phyloP scores from a whole-genome alignment of 768 basidiomycete genomes.

The Podaxis mareebaensis region DNA sequence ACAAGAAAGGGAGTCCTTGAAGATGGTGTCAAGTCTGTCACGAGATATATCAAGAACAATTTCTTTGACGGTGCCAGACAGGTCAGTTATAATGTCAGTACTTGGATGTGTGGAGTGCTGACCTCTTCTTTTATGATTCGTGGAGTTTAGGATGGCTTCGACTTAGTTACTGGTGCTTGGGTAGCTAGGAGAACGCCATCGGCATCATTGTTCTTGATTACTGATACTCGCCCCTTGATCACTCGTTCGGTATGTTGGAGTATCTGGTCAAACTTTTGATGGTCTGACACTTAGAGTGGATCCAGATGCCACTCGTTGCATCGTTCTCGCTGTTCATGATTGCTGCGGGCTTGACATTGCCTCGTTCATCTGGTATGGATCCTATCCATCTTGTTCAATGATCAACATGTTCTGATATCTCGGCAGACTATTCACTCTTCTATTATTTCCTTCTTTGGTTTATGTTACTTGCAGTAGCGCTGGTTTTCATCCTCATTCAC shows the following conservation, averaged over 20 bases:
- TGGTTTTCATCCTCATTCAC: constrained; percentile 75
- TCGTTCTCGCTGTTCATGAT: constrained; percentile 88
- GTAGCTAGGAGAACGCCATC: constrained; percentile 75
- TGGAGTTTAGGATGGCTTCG: constrained; percentile 80
- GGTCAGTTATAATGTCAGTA: constrained; percentile 35
- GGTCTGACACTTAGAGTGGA: constrained; percentile 10
- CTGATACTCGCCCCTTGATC: constrained; percentile 79
- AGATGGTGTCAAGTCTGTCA: constrained; percentile 82
- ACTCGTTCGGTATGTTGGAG: constrained; percentile 71
- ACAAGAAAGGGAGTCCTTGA: constrained; percentile 78
- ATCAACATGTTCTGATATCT: constrained; percentile 8
- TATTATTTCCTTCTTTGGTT: constrained; percentile 89
- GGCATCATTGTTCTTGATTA: constrained; percentile 67
- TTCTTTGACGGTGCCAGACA: constrained; percentile 94
- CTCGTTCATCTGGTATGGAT: constrained; percentile 78
- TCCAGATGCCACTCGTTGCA: constrained; percentile 80
- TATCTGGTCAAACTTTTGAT: background rate
- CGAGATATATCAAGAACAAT: constrained; percentile 94
- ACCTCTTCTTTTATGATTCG: constrained; percentile 3
- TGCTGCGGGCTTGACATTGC: constrained; percentile 80
- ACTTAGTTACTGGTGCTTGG: constrained; percentile 92
- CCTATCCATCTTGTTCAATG: background rate
- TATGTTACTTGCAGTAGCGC: constrained; percentile 56
- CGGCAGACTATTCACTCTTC: constrained; percentile 78
- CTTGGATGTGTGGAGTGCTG: constrained; percentile 1